Evolutionary conservation across 345 rosid species (phyloP).

Genomic region (Corymbia maculata): DNA sequence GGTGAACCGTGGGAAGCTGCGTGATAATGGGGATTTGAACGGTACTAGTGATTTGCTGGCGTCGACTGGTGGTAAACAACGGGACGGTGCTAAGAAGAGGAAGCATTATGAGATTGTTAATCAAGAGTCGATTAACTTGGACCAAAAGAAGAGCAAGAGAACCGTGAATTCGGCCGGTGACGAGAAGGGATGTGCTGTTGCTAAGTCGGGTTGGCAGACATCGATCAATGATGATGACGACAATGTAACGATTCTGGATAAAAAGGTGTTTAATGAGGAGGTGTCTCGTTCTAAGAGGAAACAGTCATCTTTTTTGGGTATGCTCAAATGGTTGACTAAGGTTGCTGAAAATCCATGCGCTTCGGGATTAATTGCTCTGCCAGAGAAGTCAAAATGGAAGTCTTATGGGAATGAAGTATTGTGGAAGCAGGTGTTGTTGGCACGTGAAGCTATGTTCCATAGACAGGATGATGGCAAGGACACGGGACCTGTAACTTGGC

Average conservation of each 20-base stretch:
- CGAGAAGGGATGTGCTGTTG: conserved; percentile 3
- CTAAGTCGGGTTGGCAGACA: background rate
- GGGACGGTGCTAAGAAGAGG: background rate
- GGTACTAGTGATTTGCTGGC: conserved; percentile 1
- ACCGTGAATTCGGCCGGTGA: background rate
- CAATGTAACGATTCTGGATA: background rate
- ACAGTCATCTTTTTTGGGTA: conserved; percentile 25
- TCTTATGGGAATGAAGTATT: conserved; percentile 40
- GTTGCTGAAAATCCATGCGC: conserved; percentile 63
- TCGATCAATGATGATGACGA: background rate
- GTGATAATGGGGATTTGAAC: conserved; percentile 4
- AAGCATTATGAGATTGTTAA: background rate
- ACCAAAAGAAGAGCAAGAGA: conserved; percentile 1
- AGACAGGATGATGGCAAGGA: conserved; percentile 23
- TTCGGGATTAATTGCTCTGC: conserved; percentile 31
- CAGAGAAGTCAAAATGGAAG: conserved; percentile 66
- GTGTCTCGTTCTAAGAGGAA: conserved; percentile 34
- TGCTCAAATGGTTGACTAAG: conserved; percentile 51
- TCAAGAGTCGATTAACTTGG: background rate
- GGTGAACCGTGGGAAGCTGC: conserved; percentile 7
- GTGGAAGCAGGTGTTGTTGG: conserved; percentile 70
- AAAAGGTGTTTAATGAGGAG: background rate
- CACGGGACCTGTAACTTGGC: conserved; percentile 24
- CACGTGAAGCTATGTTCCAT: conserved; percentile 34
- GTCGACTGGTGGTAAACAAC: conserved; percentile 1